Conservation (phyloP, 176 grass and related monocot species). For the Aegilops tauschii region DNA sequence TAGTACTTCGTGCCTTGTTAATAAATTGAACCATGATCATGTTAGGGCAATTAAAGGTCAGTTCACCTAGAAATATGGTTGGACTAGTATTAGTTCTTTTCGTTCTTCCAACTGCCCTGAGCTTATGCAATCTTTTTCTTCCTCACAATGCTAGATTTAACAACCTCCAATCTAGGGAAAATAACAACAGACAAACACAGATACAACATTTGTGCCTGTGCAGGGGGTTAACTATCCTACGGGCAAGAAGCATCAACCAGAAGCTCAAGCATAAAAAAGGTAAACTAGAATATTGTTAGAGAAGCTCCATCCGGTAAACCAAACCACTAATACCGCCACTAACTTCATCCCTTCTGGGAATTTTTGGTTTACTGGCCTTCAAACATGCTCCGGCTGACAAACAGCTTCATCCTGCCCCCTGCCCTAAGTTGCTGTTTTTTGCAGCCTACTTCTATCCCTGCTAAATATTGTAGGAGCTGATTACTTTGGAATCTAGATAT, state of each 20-base stretch:
- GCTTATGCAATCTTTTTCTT: not conserved
- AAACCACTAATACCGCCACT: not conserved
- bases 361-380: not conserved
- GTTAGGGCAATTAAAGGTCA: conserved; percentile 4
- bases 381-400: not conserved
- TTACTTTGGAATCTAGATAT: not conserved
- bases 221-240: not conserved
- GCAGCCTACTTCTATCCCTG: not conserved
- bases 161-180: not conserved
- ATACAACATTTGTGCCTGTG: not conserved
- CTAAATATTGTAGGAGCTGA: not conserved
- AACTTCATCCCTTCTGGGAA: not conserved
- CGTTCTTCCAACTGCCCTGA: not conserved
- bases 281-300: not conserved
- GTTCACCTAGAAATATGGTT: conserved; percentile 2
- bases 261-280: not conserved
- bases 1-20: not conserved
- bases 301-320: not conserved
- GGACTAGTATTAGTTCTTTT: not conserved
- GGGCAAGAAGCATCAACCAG: not conserved
- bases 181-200: not conserved
- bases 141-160: not conserved
- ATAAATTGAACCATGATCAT: not conserved
- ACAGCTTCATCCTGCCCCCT: not conserved
- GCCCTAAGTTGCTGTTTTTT: not conserved